Base-by-base conservation (phyloP, 176 grass and related monocot species). In the Triticum urartu region DNA sequence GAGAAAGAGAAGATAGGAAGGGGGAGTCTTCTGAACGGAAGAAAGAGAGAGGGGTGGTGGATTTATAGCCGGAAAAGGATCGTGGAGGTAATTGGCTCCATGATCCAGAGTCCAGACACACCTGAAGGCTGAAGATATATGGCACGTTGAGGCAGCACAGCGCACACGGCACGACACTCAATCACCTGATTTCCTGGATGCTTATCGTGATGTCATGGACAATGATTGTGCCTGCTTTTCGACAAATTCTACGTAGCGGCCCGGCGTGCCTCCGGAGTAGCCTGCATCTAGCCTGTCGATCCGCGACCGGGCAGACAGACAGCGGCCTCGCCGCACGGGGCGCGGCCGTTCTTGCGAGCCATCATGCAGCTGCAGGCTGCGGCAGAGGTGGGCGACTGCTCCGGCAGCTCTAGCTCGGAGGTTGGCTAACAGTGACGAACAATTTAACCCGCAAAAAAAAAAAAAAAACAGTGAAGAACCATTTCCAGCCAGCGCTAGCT, bases 51-150 rank as follows among this genome's bases (percentile, higher is more conserved):
- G 20, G 82, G 6, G 78, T 12, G 62, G 61, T 48, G n/a, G 61
- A 89, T 95, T 93, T 95, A 93, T 95, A 95, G 85, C 58, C 66
- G 18, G 39, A 17, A 86, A 60, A 82, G 75, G 77, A 34, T 32
- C 47, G 38, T 4, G n/a, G 58, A 52, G 2, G 4, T 4, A 14
- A 50, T 38, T 24, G 40, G 60, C 17, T 78, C 10, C 84, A 40
- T 79, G 45, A 32, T 7, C 22, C 12, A 34, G 33, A 2, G 78
- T 15, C 43, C 77, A 45, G 30, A 71, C 72, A 71, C 72, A 32
- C 82, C 40, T 21, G 61, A 83, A 32, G 52, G 25, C 85, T 66
- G 21, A 50, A 80, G 21, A 18, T 74, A 47, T 47, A 26, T 74
- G 2, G 11, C 39, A 48, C 18, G 79, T n/a, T 30, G 79, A 67